Conservation (phyloP, 148 eudicot genomes). For the Vaccinium vitisidaea region DNA sequence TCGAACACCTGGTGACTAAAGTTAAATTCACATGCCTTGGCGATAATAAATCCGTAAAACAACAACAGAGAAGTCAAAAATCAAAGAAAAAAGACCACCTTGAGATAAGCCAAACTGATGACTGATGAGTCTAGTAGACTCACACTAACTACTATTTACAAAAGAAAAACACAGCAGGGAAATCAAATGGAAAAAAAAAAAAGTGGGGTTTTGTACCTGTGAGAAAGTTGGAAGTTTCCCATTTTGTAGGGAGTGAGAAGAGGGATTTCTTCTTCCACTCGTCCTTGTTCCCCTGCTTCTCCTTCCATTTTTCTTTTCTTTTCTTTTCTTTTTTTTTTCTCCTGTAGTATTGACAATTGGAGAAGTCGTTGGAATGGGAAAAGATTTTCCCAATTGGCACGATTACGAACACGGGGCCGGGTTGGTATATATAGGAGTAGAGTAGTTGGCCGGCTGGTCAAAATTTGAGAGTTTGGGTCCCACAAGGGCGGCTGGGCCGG, state of each 20-base stretch:
- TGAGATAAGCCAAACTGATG: background rate
- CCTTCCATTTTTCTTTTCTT: background rate
- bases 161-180: background rate
- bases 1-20: background rate
- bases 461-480: no score
- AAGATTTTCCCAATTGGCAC: background rate
- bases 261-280: background rate
- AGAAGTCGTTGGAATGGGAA: background rate
- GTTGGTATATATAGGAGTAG: background rate
- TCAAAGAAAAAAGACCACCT: background rate
- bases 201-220: background rate
- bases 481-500: no score
- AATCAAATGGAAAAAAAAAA: background rate
- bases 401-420: background rate
- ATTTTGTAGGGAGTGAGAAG: background rate
- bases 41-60: background rate
- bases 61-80: no score
- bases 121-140: background rate
- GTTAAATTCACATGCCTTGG: no score
- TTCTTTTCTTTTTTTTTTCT: background rate
- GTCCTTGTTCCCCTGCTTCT: background rate
- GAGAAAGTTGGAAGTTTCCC: conserved; percentile 3
- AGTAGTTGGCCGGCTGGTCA: no score
- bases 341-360: background rate
- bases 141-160: background rate